Evolutionary conservation across 306 rosid genomes (phyloP).

Genomic region (Glycine latifolia): DNA sequence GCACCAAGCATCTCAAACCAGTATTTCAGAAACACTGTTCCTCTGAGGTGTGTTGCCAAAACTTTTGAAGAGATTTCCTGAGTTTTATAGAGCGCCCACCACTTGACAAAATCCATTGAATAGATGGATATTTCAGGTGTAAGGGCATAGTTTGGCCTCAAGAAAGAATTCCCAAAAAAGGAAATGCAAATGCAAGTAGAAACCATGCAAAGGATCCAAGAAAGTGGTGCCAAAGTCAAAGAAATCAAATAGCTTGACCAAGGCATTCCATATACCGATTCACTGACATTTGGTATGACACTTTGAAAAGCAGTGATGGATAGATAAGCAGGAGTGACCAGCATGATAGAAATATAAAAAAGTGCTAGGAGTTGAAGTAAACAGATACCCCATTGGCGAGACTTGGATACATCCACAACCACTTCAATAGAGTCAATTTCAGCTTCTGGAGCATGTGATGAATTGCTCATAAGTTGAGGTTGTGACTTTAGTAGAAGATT

Average conservation of each 20-base stretch:
- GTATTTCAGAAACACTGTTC: slow-evolving; percentile 78
- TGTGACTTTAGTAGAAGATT: slow-evolving; percentile 66
- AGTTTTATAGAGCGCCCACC: slow-evolving; percentile 94
- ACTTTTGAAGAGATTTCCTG: slow-evolving; percentile 81
- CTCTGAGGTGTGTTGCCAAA: slow-evolving; percentile 82
- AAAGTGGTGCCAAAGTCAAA: slow-evolving; percentile 74
- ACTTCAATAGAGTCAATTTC: slow-evolving; percentile 58
- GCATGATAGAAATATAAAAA: slow-evolving; percentile 58
- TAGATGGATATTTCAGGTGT: slow-evolving; percentile 77
- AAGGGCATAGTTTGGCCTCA: slow-evolving; percentile 86
- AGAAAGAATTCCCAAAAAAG: slow-evolving; percentile 80
- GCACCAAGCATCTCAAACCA: slow-evolving; percentile 98
- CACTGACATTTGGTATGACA: slow-evolving; percentile 48
- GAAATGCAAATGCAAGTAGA: slow-evolving; percentile 75
- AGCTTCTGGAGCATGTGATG: slow-evolving; percentile 53
- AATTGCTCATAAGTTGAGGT: slow-evolving; percentile 55
- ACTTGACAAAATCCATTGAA: slow-evolving; percentile 81
- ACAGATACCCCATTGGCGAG: slow-evolving; percentile 60
- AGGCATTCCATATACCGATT: slow-evolving; percentile 48
- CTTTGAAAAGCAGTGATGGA: slow-evolving; percentile 62
- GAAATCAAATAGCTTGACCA: slow-evolving; percentile 58
- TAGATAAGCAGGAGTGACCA: slow-evolving; percentile 73
- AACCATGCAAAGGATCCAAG: slow-evolving; percentile 90
- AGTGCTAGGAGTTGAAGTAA: slow-evolving; percentile 71
- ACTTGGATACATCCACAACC: slow-evolving; percentile 58